These are phyloP conservation scores for Starmerella floris DNA, from an alignment of 805 yeast species.

Conservation along the genomic window DNA sequence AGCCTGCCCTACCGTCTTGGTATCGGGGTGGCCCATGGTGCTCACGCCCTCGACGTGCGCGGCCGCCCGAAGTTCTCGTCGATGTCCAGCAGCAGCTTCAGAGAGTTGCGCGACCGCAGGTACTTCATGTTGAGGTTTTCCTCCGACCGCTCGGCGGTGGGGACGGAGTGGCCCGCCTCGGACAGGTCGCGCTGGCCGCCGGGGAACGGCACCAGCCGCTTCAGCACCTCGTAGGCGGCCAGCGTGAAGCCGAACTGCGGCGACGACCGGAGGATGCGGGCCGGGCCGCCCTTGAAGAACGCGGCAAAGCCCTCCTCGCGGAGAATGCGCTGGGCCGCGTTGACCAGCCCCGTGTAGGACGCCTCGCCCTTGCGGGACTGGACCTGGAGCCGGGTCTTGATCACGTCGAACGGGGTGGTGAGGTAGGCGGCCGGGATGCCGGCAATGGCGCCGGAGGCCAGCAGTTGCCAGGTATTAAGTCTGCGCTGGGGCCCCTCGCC, in stretches of 20 bases:
- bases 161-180: conserved; percentile 34
- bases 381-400: conserved; percentile 86
- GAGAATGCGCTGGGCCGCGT: conserved; percentile 61
- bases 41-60: conserved; percentile 1
- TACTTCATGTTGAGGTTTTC: conserved; percentile 27
- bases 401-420: conserved; percentile 94
- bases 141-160: conserved; percentile 24
- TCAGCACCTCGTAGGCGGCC: conserved; percentile 92
- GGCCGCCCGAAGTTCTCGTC: conserved; percentile 34
- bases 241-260: conserved; percentile 97
- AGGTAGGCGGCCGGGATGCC: conserved; percentile 97
- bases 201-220: conserved; percentile 58
- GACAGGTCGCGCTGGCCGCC: conserved; percentile 27
- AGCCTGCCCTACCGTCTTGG: too few relatives aligned
- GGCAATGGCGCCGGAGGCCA: conserved; percentile 82
- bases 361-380: conserved; percentile 67
- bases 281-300: conserved; percentile 92
- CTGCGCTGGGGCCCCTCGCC: conserved; percentile 65
- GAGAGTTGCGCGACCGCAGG: conserved; percentile 31
- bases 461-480: conserved; percentile 70
- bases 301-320: conserved; percentile 76
- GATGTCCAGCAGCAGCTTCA: conserved; percentile 33
- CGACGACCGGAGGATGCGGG: conserved; percentile 85
- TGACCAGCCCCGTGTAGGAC: conserved; percentile 59
- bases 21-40: too few relatives aligned